phyloP scores from a whole-genome alignment of 305 asterid species.

The Caryopteris hybrid region DNA sequence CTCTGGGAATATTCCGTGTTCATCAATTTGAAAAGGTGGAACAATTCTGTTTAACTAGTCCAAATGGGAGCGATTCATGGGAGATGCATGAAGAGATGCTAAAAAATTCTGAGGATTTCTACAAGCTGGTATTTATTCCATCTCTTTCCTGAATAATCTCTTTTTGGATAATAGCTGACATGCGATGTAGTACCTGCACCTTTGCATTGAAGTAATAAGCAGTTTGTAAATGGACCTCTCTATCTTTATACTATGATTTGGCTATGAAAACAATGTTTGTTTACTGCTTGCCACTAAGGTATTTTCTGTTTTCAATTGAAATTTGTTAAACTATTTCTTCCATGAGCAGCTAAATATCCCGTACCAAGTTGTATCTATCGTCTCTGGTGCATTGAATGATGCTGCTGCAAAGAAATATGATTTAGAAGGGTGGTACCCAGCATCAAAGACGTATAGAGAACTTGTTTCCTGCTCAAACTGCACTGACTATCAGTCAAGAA shows the following conservation, averaged over 20 bases:
- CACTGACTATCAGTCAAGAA: slow-evolving; percentile 84
- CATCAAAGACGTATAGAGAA: slow-evolving; percentile 74
- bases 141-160: background rate
- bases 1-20: slow-evolving; percentile 87
- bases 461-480: slow-evolving; percentile 95
- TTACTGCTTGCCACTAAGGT: background rate
- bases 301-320: too few relatives aligned
- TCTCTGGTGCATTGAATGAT: slow-evolving; percentile 91
- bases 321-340: background rate
- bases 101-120: slow-evolving; percentile 80
- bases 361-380: slow-evolving; percentile 74
- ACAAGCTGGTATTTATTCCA: slow-evolving; percentile 46
- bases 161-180: background rate
- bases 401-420: slow-evolving; percentile 97
- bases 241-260: background rate
- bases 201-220: too few relatives aligned
- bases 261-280: background rate
- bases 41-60: slow-evolving; percentile 85
- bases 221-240: too few relatives aligned
- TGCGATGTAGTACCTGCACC: background rate
- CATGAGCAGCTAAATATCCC: slow-evolving; percentile 73
- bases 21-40: slow-evolving; percentile 95
- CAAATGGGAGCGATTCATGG: slow-evolving; percentile 78
- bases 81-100: slow-evolving; percentile 94
- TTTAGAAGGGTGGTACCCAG: slow-evolving; percentile 95